Percentiles rank a stretch among this genome's conserved stretches.
phyloP scores from a whole-genome alignment of 1,284 basidiomycete species.

The Tremellales sp. region DNA sequence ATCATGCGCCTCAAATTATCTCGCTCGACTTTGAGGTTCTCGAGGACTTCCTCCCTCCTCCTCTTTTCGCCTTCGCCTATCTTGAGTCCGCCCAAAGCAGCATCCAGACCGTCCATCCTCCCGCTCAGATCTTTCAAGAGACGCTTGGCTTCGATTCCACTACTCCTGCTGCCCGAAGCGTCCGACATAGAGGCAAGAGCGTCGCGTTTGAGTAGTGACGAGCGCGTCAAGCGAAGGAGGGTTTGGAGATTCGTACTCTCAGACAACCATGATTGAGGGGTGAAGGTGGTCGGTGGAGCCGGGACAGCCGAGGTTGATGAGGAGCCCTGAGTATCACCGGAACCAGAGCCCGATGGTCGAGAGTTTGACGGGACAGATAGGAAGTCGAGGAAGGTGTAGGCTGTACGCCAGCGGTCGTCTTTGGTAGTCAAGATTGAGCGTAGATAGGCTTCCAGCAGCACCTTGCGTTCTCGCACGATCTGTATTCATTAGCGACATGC shows the following conservation, averaged over 20 bases:
- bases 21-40: conserved; percentile 67
- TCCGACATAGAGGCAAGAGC: conserved; percentile 71
- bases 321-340: neutral
- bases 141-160: conserved; percentile 77
- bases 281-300: conserved; percentile 56
- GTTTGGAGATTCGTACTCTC: conserved; percentile 72
- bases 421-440: conserved; percentile 75
- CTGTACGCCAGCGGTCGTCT: conserved; percentile 76
- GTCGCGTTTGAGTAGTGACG: conserved; percentile 80
- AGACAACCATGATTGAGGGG: conserved; percentile 71
- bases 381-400: conserved; percentile 77
- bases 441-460: conserved; percentile 76
- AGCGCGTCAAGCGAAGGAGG: conserved; percentile 72
- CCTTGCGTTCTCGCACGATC: conserved; percentile 67
- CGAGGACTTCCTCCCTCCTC: conserved; percentile 74
- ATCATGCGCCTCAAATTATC: conserved; percentile 52
- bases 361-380: conserved; percentile 66
- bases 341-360: neutral
- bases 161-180: conserved; percentile 66
- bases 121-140: conserved; percentile 69
- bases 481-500: conserved; percentile 16
- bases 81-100: conserved; percentile 59
- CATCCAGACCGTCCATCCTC: conserved; percentile 65
- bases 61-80: conserved; percentile 72
- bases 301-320: conserved; percentile 10